Conservation (phyloP, 805 yeast species). For the Metschnikowia orientalis region DNA sequence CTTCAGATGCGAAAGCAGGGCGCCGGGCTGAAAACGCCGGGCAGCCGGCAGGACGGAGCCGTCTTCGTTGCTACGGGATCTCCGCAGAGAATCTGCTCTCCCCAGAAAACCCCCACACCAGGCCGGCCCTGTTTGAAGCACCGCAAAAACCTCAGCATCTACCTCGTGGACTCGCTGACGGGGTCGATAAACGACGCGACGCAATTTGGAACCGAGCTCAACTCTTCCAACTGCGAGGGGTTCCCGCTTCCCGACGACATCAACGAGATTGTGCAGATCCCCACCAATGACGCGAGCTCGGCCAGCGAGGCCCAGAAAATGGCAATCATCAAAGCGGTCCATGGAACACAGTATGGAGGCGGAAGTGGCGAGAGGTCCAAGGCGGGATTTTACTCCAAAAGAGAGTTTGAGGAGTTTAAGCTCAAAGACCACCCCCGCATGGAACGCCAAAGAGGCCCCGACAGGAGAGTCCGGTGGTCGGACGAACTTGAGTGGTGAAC, state of each 20-base stretch:
- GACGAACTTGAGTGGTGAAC: conserved; percentile 34
- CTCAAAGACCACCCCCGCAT: conserved; percentile 13
- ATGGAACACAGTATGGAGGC: not conserved
- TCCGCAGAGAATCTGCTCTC: conserved; percentile 43
- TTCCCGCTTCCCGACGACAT: conserved; percentile 56
- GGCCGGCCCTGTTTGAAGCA: conserved; percentile 31
- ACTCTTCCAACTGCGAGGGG: conserved; percentile 58
- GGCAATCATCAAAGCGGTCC: conserved; percentile 39
- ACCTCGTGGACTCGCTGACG: conserved; percentile 58
- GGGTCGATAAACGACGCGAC: conserved; percentile 62
- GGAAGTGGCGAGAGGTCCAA: not conserved
- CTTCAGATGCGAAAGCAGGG: conserved; percentile 19
- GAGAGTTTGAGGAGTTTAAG: conserved; percentile 24
- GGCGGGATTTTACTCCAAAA: conserved; percentile 27
- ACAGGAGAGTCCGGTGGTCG: conserved; percentile 30
- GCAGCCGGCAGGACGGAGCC: not conserved
- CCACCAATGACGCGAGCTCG: conserved; percentile 32
- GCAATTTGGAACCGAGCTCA: conserved; percentile 63
- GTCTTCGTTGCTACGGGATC: conserved; percentile 17
- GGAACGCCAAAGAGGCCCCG: conserved; percentile 16
- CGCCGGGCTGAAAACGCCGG: not conserved
- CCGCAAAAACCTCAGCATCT: conserved; percentile 28
- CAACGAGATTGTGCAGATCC: conserved; percentile 58
- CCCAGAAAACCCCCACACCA: conserved; percentile 25
- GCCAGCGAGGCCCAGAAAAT: conserved; percentile 22